Base-by-base conservation (phyloP, 2,329 filamentous ascomycete genomes). In the Trichoderma lentiforme region DNA sequence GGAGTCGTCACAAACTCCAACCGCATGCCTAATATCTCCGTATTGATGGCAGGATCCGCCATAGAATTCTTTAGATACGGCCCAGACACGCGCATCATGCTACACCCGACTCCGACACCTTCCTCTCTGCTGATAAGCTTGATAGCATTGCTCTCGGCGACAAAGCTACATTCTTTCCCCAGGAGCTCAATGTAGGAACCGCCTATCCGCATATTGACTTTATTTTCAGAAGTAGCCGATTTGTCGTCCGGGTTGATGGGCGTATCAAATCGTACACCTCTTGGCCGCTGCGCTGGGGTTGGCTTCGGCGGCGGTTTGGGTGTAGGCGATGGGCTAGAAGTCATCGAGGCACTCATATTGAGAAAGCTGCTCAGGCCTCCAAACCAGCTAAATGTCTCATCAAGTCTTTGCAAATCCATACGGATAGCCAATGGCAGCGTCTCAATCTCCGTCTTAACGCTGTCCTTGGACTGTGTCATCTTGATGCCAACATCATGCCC, bases 361-460 rank as follows among this genome's bases (percentile, higher is more conserved):
- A 99, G 84, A 67, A 99, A 92, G 75, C 94, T 94, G 80, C 95
- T 97, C 57, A 99, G 84, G 0, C 96, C 96, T 43, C 96, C 96
- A 81, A 98, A 95, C 86, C 93, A 94, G 71, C 90, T 89, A 73
- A 98, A 90, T 0, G 93, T 93, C 76, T 97, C 94, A 76, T 98
- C 96, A 26, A 98, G 83, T 70, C 89, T 88, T 74, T 92, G 91
- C 18, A 98, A 83, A 78, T 98, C 93, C 53, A 98, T 82, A 71
- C 90, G 88, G 11, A 97, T 80, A 72, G 91, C 89, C 2, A 98
- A 81, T 6, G 95, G 94, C 11, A 97, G 85, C 0, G 94, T 97
- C 67, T 90, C 88, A 15, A 97, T 79, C 36, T 92, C 89, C 18
- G 92, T 86, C 71, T 83, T 84, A 15, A 82, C 85, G 6, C 80